phyloP scores from a whole-genome alignment of 2,329 filamentous ascomycete species.

The Lachnum nothofagi region DNA sequence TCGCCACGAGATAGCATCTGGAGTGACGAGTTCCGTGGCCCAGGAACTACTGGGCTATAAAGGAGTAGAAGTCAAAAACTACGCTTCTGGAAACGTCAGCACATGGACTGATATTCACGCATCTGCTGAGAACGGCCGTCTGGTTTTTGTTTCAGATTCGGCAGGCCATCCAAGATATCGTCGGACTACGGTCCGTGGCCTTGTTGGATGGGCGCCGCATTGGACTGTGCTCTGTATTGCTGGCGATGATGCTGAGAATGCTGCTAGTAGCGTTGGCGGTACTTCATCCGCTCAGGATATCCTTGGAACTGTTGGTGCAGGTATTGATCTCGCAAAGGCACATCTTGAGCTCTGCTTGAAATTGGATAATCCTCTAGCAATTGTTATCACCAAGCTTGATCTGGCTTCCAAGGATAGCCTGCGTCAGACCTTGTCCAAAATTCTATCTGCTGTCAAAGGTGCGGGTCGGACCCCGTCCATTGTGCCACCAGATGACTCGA shows the following conservation, averaged over 20 bases:
- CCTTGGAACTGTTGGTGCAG: conserved; percentile 46
- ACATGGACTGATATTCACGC: conserved; percentile 95
- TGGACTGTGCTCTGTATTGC: conserved; percentile 87
- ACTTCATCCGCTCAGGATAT: conserved; percentile 48
- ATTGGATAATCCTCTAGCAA: conserved; percentile 68
- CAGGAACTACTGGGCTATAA: conserved; percentile 89
- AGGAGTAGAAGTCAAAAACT: conserved; percentile 64
- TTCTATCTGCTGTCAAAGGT: conserved; percentile 73
- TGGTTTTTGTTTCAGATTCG: conserved; percentile 88
- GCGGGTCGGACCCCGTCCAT: conserved; percentile 70
- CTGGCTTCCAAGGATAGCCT: conserved; percentile 70
- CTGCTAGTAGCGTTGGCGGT: conserved; percentile 28
- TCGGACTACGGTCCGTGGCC: conserved; percentile 78
- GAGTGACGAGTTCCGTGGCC: conserved; percentile 88
- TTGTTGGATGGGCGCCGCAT: conserved; percentile 94
- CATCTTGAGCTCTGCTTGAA: conserved; percentile 83
- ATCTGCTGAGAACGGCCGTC: conserved; percentile 62
- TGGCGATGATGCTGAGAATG: conserved; percentile 62
- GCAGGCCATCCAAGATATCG: conserved; percentile 86
- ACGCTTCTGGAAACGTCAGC: conserved; percentile 77
- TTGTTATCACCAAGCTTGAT: conserved; percentile 89
- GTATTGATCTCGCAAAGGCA: conserved; percentile 68
- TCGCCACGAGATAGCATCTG: conserved; percentile 85
- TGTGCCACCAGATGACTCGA: conserved; percentile 54
- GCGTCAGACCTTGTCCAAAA: conserved; percentile 63